Evolutionary conservation across 805 yeast genomes (phyloP), one percentile per base, ranked within the genome.

Genomic region (Komagataella populi): DNA sequence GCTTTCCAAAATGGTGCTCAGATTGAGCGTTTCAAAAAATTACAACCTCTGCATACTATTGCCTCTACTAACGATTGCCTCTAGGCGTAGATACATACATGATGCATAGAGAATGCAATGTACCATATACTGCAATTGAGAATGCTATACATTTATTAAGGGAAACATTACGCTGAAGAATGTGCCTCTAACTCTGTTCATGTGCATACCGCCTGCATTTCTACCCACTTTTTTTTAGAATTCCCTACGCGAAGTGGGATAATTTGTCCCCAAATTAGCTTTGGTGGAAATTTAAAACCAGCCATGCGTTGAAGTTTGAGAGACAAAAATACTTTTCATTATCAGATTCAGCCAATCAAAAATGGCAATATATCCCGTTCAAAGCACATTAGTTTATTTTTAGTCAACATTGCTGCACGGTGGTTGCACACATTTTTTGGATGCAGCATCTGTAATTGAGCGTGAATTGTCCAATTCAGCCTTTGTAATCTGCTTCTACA

Each of bases 21-120:
- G 51, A 20, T 48, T 48, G 23, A 48, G 48, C 23, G 24, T 51
- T 16, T 44, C 45, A 20, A 51, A 48, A 10, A 36, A 45, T 48
- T 47, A 50, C 18, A 50, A 50, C 17, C 51, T 48, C 16, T 45
- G 20, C 24, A 23, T 16, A n/a, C 48, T 23, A 24, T 18, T 22
- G 16, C 45, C 44, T n/a, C 12, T 14, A 30, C 39, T 14, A 8
- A 30, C 39, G 39, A 30, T 30, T 30, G 14, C 39, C 14, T 30
- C 10, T 14, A 10, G 39, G 39, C 39, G 39, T 8, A 30, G 14
- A 30, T 30, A 30, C 14, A 30, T 30, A 30, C 39, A 30, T 30
- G 39, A 30, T 30, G 12, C 39, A 8, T 30, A 30, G 6, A 30
- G 6, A 10, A 30, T 30, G 39, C 14, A 30, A 30, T 30, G 39